phyloP scores from a whole-genome alignment of 2,329 filamentous ascomycete species.

The Xylariaceae sp. region DNA sequence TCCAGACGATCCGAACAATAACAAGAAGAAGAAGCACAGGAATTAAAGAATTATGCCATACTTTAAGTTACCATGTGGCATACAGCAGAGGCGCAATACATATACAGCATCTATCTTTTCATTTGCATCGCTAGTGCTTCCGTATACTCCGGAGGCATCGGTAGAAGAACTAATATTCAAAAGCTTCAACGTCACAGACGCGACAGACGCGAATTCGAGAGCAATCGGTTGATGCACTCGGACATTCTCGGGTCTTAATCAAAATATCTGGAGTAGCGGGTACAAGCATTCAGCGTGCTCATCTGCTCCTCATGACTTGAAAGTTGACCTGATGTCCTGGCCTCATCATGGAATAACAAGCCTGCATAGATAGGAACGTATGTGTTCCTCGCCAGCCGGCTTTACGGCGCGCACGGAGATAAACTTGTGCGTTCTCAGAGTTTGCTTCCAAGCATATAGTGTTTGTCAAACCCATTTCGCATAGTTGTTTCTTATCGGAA shows the following conservation, averaged over 20 bases:
- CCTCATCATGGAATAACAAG: constrained; percentile 2
- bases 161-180: too few species aligned
- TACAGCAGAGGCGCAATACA: too few species aligned
- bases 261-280: neutral
- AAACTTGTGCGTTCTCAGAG: too few species aligned
- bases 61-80: constrained; percentile 3
- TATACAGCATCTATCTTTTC: too few species aligned
- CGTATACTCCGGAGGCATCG: too few species aligned
- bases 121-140: too few species aligned
- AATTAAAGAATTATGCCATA: neutral
- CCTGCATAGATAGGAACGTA: too few species aligned
- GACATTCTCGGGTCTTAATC: neutral
- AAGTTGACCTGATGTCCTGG: constrained; percentile 8
- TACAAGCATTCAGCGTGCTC: neutral
- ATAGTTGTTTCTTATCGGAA: too few species aligned
- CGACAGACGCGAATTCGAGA: neutral
- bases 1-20: too few species aligned
- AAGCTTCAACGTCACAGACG: neutral
- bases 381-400: too few species aligned
- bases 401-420: too few species aligned
- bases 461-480: neutral
- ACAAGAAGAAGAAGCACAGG: neutral
- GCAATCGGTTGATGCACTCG: neutral
- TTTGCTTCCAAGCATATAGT: neutral
- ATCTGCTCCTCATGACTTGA: constrained; percentile 13